Evolutionary conservation across 208 protist species (phyloP).

Genomic region (Leishmania amazonensis): DNA sequence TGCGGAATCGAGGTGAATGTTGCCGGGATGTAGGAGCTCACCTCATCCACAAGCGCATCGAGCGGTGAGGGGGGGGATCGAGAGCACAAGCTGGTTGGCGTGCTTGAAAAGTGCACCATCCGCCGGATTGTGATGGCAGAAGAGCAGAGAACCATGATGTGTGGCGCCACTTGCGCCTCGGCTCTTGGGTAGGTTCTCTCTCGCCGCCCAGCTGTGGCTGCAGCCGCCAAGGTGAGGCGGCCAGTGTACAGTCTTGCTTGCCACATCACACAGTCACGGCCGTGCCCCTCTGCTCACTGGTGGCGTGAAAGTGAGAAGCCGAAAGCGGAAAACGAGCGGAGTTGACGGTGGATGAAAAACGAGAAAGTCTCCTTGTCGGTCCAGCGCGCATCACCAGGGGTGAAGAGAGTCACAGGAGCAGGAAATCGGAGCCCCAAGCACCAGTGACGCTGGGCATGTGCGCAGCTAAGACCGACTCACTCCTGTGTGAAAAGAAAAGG

Average conservation of each 20-base stretch:
- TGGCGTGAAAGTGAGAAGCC: neutral
- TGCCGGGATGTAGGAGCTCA: constrained; percentile 40
- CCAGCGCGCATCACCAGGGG: neutral
- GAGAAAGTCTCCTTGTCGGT: neutral
- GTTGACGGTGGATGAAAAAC: neutral
- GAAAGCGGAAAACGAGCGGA: neutral
- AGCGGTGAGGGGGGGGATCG: neutral
- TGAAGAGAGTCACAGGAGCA: neutral
- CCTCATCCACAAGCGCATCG: constrained; percentile 11
- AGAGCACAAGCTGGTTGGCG: neutral
- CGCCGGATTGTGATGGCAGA: neutral
- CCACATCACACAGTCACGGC: neutral
- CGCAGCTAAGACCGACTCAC: neutral
- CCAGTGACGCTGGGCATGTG: neutral
- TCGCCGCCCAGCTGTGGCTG: neutral
- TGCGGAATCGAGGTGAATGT: constrained; percentile 67
- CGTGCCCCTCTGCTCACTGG: neutral
- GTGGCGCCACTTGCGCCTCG: neutral
- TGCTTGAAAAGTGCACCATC: neutral
- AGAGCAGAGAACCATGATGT: neutral
- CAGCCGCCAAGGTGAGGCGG: neutral
- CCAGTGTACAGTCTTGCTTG: neutral
- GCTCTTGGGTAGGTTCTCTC: neutral
- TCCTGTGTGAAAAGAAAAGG: too few species aligned
- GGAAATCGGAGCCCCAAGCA: neutral